Base-by-base conservation (phyloP, 495 filamentous ascomycete species). In the Talaromyces thailandensis region DNA sequence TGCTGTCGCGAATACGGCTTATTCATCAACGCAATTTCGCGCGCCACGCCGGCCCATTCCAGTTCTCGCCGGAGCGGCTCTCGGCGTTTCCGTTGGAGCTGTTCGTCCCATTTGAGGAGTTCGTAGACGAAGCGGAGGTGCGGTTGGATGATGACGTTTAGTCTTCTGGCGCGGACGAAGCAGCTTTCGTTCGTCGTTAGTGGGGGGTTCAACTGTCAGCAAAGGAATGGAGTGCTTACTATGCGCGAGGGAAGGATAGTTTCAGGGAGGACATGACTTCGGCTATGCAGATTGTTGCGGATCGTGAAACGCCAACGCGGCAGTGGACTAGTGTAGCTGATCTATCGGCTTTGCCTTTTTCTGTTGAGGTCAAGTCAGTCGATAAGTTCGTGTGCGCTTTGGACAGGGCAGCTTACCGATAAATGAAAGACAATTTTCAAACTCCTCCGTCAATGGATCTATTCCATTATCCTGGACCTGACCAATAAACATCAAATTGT, bases 281-380 rank as follows among this genome's bases (percentile, higher is more conserved):
- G 32, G 94, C 94, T 68, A 98, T 98, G 75, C 94, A 98, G 70
- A 98, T 96, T 7, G 94, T 98, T 23, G 94, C 94, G 56, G 89
- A 93, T 63, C 94, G 82, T 21, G 92, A 96, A 63, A 98, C 94
- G 55, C 94, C 94, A 50, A 98, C 94, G 12, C 95, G 87, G 71
- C 94, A 98, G 72, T 98, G 94, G 26, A 98, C 94, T 52, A 98
- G 79, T 1, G 94, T 96, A n/a, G 93, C 92, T 5, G 82, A 88
- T 23, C 85, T 84, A 48, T 90, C 87, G 45, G 69, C 69, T 67
- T 87, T 89, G 40, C 93, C 92, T 68, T 86, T 82, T 28, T 88
- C 93, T 96, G 65, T 61, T 18, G 25, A 25, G 16, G 56, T 23
- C 21, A 37, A 55, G 25, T 58, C 43, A 40, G 43, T 24, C 21